A percentile compares a stretch with the other conserved stretches of the same genome.
These are phyloP conservation scores for Thinopyrum elongatum DNA, from an alignment of 176 grass and related monocot genomes.

Conservation along the genomic window DNA sequence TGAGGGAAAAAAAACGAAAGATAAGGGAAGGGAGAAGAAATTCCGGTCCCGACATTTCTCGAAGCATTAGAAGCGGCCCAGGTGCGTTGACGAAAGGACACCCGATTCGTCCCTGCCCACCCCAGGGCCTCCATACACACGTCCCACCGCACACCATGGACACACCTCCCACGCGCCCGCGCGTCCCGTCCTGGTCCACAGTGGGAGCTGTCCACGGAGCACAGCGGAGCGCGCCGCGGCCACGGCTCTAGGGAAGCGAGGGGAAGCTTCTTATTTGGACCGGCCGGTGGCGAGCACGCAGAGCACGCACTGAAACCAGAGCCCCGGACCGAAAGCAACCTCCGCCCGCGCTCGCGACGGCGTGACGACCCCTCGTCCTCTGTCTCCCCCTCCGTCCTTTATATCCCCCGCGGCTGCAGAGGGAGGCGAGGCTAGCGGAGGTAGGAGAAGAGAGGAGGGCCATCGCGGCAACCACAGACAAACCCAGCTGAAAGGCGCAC, in stretches of 20 bases:
- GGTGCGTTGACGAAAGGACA: constrained; percentile 35
- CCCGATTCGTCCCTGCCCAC: background rate
- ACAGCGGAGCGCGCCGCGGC: background rate
- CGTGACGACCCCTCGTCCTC: background rate
- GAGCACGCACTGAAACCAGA: background rate
- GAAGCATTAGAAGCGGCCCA: background rate
- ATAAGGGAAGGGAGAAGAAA: background rate
- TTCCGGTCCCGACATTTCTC: constrained; percentile 17
- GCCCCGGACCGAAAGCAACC: constrained; percentile 17
- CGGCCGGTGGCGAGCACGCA: background rate
- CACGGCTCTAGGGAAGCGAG: background rate
- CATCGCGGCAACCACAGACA: background rate
- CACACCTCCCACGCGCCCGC: background rate
- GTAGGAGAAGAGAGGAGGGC: background rate
- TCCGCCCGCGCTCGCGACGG: background rate
- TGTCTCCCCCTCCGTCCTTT: background rate
- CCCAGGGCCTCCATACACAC: background rate
- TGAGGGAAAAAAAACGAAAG: background rate
- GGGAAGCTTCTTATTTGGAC: constrained; percentile 58
- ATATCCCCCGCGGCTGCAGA: background rate
- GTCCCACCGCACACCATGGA: background rate
- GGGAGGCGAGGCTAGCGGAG: background rate
- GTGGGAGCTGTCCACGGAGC: background rate
- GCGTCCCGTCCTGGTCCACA: background rate
- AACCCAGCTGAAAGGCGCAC: background rate